phyloP scores from a whole-genome alignment of 2,329 filamentous ascomycete species.

The Calonectria pseudoreteaudii region DNA sequence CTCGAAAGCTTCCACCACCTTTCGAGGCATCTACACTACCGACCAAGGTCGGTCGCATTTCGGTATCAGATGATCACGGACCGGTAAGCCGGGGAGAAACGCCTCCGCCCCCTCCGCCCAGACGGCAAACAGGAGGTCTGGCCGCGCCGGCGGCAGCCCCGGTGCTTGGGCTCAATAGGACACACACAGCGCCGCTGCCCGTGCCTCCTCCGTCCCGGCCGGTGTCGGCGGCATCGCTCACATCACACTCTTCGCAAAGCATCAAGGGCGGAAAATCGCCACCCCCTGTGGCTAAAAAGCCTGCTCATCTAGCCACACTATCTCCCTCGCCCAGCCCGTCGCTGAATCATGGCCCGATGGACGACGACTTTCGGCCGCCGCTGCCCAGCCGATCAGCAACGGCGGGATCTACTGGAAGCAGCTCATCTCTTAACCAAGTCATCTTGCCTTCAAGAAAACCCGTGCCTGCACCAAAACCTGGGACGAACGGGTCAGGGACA shows the following conservation, averaged over 20 bases:
- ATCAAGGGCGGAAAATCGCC: constrained; percentile 53
- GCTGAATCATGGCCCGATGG: constrained; percentile 31
- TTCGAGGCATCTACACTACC: constrained; percentile 60
- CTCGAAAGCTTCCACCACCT: constrained; percentile 64
- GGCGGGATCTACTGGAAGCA: constrained; percentile 21
- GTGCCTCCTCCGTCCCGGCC: constrained; percentile 44
- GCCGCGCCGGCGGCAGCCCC: constrained; percentile 25
- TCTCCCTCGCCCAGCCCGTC: constrained; percentile 42
- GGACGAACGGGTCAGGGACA: constrained; percentile 34
- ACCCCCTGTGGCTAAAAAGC: constrained; percentile 74
- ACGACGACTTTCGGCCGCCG: constrained; percentile 41
- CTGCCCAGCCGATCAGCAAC: constrained; percentile 40
- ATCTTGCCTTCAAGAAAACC: constrained; percentile 41
- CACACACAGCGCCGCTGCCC: constrained; percentile 43
- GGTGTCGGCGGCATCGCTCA: constrained; percentile 50
- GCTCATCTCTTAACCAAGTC: constrained; percentile 25
- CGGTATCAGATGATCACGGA: constrained; percentile 54
- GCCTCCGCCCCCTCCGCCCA: constrained; percentile 60
- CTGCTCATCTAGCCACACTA: constrained; percentile 61
- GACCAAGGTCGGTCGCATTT: constrained; percentile 58
- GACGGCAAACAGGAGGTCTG: constrained; percentile 51
- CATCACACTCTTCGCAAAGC: constrained; percentile 47
- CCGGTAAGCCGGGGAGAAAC: constrained; percentile 44
- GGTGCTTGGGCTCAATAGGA: constrained; percentile 36
- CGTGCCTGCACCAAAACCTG: constrained; percentile 38